Evolutionary conservation across 371 early-diverging fungal genomes (phyloP).

Genomic region (Rhizomucor pusillus): DNA sequence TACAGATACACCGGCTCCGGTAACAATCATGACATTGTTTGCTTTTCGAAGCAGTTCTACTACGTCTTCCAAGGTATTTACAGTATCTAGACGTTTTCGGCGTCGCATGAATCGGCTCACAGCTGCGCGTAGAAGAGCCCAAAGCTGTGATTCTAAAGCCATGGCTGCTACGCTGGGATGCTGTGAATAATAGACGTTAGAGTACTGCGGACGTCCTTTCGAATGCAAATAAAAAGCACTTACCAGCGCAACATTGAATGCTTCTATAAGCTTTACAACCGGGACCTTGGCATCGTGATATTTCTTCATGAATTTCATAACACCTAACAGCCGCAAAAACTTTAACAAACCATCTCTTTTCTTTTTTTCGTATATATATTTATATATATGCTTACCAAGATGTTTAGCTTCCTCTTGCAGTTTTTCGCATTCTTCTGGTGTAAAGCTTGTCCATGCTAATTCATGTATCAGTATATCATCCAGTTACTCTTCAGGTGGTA

Average conservation of each 20-base stretch:
- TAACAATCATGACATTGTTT: slow-evolving; percentile 85
- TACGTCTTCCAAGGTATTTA: slow-evolving; percentile 76
- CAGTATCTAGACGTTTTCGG: slow-evolving; percentile 50
- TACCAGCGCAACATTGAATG: slow-evolving; percentile 47
- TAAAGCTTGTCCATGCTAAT: slow-evolving; percentile 39
- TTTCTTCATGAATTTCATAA: slow-evolving; percentile 56
- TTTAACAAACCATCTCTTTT: not conserved
- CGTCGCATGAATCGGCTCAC: slow-evolving; percentile 56
- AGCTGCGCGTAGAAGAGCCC: slow-evolving; percentile 50
- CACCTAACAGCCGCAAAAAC: slow-evolving; percentile 9
- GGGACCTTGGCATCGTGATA: slow-evolving; percentile 45
- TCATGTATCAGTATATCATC: not conserved
- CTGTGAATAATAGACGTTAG: slow-evolving; percentile 14
- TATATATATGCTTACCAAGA: slow-evolving; percentile 17
- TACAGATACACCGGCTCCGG: slow-evolving; percentile 93
- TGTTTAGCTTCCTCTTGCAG: slow-evolving; percentile 34
- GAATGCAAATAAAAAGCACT: not conserved
- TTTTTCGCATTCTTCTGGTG: slow-evolving; percentile 33
- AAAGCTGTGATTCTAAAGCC: slow-evolving; percentile 39
- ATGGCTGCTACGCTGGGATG: slow-evolving; percentile 36
- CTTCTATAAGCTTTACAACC: slow-evolving; percentile 54
- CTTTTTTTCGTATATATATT: not conserved
- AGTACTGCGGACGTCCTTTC: too few relatives aligned
- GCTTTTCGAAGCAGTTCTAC: slow-evolving; percentile 62
- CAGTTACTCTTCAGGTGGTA: too few relatives aligned